Evolutionary conservation across 2,329 filamentous ascomycete genomes (phyloP).

Genomic region (Penicillium sp.): DNA sequence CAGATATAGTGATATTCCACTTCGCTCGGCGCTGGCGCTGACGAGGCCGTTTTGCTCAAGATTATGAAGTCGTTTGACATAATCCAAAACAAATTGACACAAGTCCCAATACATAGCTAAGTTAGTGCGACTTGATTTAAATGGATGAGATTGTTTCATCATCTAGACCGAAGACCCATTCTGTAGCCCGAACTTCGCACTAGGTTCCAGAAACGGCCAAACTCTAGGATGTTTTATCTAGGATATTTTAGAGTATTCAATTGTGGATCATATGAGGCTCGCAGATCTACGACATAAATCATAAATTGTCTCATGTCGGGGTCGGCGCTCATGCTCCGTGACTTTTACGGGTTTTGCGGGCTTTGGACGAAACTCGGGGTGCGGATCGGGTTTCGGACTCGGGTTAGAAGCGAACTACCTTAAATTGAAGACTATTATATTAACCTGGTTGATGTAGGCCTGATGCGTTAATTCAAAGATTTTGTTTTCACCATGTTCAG

Average conservation of each 20-base stretch:
- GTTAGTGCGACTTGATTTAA: not conserved
- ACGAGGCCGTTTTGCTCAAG: not conserved
- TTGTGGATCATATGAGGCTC: not conserved
- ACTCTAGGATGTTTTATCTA: not conserved
- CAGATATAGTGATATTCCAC: not conserved
- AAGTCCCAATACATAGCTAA: not conserved
- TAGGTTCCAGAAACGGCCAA: not conserved
- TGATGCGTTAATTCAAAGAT: not conserved
- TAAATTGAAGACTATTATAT: not conserved
- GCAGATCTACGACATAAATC: not conserved
- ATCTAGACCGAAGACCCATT: too few relatives aligned
- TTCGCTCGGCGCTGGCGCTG: not conserved
- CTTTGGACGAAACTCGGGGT: not conserved
- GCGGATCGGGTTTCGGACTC: not conserved
- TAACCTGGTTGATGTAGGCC: not conserved
- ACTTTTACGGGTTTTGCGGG: not conserved
- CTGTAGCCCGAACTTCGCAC: not conserved
- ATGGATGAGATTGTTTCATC: not conserved
- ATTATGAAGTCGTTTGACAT: not conserved
- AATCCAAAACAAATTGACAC: not conserved
- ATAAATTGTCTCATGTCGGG: not conserved
- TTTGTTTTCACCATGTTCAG: not conserved
- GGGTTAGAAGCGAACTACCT: not conserved
- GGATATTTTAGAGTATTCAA: not conserved
- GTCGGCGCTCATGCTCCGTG: not conserved